Conservation (phyloP, 495 filamentous ascomycete genomes). For the Xylaria curta region DNA sequence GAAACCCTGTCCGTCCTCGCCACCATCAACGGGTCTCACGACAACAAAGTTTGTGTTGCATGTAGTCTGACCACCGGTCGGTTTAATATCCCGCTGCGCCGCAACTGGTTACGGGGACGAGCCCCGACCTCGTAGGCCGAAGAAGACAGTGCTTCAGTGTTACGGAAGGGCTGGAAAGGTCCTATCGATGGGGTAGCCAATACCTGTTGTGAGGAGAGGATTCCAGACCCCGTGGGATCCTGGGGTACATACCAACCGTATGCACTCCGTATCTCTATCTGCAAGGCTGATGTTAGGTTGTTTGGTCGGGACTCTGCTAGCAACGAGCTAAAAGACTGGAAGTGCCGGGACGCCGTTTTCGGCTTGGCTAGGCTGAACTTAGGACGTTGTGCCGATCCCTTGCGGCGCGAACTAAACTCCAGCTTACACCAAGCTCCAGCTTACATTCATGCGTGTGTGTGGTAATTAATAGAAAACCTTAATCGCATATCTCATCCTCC, state of each 20-base stretch:
- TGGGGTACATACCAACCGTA: neutral
- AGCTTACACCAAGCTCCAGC: neutral
- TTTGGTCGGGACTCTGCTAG: neutral
- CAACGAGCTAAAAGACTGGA: neutral
- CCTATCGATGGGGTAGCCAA: neutral
- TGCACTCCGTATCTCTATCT: neutral
- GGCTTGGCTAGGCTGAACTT: neutral
- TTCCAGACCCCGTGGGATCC: neutral
- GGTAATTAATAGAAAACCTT: neutral
- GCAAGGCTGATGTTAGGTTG: neutral
- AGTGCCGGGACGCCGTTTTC: neutral
- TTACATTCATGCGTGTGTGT: neutral
- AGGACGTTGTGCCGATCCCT: neutral
- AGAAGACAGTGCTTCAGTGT: neutral
- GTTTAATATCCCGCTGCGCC: slow-evolving; percentile 23
- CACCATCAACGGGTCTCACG: neutral
- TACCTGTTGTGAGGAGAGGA: neutral
- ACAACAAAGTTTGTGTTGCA: neutral
- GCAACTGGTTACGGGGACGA: slow-evolving; percentile 12
- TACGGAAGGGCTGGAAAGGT: neutral
- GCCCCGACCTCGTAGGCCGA: neutral
- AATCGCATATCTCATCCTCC: neutral
- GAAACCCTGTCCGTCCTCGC: neutral
- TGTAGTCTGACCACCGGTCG: slow-evolving; percentile 20
- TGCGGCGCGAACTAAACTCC: neutral